These are phyloP conservation scores for Aurantiochytrium sp. DNA, from an alignment of 108 stramenopile genomes.

Conservation along the genomic window DNA sequence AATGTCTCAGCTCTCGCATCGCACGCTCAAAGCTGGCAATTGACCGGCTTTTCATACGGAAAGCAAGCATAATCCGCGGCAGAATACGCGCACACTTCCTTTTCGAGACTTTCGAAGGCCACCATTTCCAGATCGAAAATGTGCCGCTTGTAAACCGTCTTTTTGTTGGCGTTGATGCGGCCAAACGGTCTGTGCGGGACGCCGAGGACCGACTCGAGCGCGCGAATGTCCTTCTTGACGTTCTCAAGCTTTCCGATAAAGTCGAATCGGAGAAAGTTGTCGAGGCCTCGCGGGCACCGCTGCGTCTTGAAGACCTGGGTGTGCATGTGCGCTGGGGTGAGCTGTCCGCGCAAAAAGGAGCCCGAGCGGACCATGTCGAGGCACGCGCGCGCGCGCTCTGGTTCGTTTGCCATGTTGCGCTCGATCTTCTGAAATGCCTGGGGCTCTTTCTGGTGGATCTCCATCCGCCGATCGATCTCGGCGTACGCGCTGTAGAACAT, in stretches of 20 bases:
- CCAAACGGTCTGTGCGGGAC: neutral
- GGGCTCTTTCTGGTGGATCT: neutral
- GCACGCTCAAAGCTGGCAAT: neutral
- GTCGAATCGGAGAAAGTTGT: neutral
- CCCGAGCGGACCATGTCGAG: neutral
- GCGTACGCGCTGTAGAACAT: constrained; percentile 10
- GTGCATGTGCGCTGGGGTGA: constrained; percentile 7
- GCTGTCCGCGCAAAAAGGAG: neutral
- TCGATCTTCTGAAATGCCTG: neutral
- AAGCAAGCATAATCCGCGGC: neutral
- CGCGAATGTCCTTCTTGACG: neutral
- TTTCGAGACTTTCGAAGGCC: neutral
- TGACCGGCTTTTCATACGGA: neutral
- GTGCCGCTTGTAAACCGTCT: neutral
- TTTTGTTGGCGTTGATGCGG: neutral
- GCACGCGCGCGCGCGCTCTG: neutral
- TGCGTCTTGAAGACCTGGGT: neutral
- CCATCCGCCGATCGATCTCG: constrained; percentile 12
- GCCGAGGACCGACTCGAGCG: neutral
- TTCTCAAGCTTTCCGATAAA: constrained; percentile 20
- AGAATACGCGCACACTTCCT: neutral
- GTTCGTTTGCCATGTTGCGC: neutral
- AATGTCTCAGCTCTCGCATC: no score
- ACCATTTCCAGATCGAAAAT: neutral
- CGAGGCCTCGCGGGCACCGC: neutral